Evolutionary conservation across 176 grass and related monocot species (phyloP).

Genomic region (Poa pratensis): DNA sequence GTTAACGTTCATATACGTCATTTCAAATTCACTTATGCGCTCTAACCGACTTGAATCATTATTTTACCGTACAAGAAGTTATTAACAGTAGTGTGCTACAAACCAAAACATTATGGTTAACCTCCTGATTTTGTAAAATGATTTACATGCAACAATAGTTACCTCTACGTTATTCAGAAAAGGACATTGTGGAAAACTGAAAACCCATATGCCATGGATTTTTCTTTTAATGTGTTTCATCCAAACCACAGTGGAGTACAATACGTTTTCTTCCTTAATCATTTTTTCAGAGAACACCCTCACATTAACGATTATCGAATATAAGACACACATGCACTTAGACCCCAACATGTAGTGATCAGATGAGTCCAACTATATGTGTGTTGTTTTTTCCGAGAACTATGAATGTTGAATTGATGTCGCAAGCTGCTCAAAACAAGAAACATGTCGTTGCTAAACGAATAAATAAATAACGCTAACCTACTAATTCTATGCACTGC

Average conservation of each 20-base stretch:
- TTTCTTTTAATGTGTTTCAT: neutral
- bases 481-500: neutral
- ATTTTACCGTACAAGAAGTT: neutral
- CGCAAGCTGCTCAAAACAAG: too few relatives aligned
- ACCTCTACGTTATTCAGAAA: neutral
- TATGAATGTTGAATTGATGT: neutral
- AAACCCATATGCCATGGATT: neutral
- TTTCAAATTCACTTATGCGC: too few relatives aligned
- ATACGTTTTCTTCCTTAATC: neutral
- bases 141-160: neutral
- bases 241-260: neutral
- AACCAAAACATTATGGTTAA: neutral
- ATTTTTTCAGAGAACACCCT: too few relatives aligned
- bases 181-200: neutral
- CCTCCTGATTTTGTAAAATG: neutral
- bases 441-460: rapidly evolving
- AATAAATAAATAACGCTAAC: neutral
- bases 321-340: neutral
- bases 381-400: neutral
- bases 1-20: neutral
- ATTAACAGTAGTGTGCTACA: neutral
- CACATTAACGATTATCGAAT: too few relatives aligned
- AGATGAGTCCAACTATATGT: neutral
- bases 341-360: neutral
- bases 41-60: neutral